These are phyloP conservation scores for Leucocoprinus birnbaumii DNA, from an alignment of 768 basidiomycete genomes.

Conservation along the genomic window DNA sequence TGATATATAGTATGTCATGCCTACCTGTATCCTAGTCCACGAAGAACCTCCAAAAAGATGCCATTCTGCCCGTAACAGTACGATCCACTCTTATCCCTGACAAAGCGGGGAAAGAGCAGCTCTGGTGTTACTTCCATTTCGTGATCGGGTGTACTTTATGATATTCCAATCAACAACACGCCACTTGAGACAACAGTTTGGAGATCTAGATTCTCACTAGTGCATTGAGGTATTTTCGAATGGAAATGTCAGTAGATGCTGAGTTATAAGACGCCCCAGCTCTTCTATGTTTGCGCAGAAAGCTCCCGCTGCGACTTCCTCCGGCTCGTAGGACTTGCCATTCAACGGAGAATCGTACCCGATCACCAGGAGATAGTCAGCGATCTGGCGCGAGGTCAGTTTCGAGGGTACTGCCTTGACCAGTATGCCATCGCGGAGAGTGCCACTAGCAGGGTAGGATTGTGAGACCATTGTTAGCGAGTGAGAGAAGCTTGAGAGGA, in stretches of 20 bases:
- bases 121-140: slow-evolving; percentile 23
- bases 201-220: slow-evolving; percentile 26
- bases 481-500: too few species aligned
- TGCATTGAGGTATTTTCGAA: slow-evolving; percentile 38
- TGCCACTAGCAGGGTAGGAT: slow-evolving; percentile 11
- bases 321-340: slow-evolving; percentile 15
- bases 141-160: slow-evolving; percentile 22
- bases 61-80: slow-evolving; percentile 29
- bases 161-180: too few species aligned
- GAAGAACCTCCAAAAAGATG: slow-evolving; percentile 24
- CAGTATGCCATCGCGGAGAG: slow-evolving; percentile 18
- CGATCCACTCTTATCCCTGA: slow-evolving; percentile 20
- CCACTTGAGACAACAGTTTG: background rate
- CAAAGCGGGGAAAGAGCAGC: slow-evolving; percentile 20
- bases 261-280: slow-evolving; percentile 21
- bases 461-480: background rate
- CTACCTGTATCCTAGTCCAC: slow-evolving; percentile 27
- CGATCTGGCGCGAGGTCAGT: slow-evolving; percentile 19
- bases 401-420: slow-evolving; percentile 22
- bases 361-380: slow-evolving; percentile 24
- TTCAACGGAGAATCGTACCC: slow-evolving; percentile 16
- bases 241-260: slow-evolving; percentile 30
- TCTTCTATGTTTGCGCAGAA: slow-evolving; percentile 26
- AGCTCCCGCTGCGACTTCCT: slow-evolving; percentile 15
- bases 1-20: background rate